Evolutionary conservation across 108 stramenopile species (phyloP).

Genomic region (Conticribra weissflogii): DNA sequence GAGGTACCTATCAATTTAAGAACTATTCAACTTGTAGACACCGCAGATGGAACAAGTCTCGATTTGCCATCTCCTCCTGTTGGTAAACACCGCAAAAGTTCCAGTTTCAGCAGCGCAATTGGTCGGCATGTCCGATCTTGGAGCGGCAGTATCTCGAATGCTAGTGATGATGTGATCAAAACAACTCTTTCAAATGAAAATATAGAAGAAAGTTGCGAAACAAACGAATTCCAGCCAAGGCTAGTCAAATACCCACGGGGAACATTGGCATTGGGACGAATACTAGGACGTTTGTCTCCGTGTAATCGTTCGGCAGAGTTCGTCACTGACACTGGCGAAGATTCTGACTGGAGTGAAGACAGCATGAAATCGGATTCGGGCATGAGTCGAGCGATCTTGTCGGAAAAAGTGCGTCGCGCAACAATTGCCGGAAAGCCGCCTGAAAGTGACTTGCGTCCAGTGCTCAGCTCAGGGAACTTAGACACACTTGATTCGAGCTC

Average conservation of each 20-base stretch:
- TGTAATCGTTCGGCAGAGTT: too few relatives aligned
- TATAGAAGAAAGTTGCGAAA: neutral
- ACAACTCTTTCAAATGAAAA: conserved; percentile 2
- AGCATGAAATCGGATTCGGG: neutral
- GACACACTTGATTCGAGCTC: conserved; percentile 9
- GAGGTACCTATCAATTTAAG: conserved; percentile 64
- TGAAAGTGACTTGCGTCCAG: conserved; percentile 10
- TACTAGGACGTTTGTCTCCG: conserved; percentile 1
- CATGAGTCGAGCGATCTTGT: neutral
- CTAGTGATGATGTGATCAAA: neutral
- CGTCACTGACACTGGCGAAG: neutral
- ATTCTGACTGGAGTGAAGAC: conserved; percentile 14
- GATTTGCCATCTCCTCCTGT: neutral
- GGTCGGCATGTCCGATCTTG: conserved; percentile 17
- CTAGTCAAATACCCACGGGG: conserved; percentile 22
- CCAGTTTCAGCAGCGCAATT: conserved; percentile 8
- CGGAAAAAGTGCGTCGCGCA: neutral
- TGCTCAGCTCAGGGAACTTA: conserved; percentile 28
- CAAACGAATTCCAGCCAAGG: neutral
- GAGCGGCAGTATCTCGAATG: conserved; percentile 13
- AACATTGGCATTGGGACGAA: conserved; percentile 17
- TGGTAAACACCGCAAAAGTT: neutral
- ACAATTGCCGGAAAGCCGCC: neutral
- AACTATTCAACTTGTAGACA: conserved; percentile 8
- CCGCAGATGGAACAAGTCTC: neutral